A percentile compares a stretch with the other conserved stretches of the same genome.
phyloP scores from a whole-genome alignment of 2,329 filamentous ascomycete species.

The Aspergillus thermomutatus region DNA sequence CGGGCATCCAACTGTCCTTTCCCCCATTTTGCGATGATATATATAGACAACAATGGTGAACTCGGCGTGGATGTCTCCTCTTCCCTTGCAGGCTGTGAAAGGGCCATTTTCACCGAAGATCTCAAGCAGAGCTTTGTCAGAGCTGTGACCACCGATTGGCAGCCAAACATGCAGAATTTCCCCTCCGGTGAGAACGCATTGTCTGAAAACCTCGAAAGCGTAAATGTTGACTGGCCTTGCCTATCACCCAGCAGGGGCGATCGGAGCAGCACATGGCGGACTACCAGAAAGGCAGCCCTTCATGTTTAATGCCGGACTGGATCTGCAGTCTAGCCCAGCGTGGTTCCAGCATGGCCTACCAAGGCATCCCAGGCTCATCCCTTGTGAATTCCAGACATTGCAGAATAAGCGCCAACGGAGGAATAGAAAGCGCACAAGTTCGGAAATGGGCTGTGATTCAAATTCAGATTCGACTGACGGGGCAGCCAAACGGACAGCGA shows the following conservation, averaged over 20 bases:
- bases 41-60: conserved; percentile 33
- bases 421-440: conserved; percentile 15
- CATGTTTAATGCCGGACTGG: conserved; percentile 8
- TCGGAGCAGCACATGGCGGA: conserved; percentile 7
- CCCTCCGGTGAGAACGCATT: conserved; percentile 21
- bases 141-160: conserved; percentile 19
- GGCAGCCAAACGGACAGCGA: conserved; percentile 20
- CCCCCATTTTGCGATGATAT: conserved; percentile 37
- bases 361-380: conserved; percentile 24
- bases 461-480: conserved; percentile 19
- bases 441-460: conserved; percentile 10
- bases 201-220: not conserved
- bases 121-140: conserved; percentile 34
- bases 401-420: conserved; percentile 27
- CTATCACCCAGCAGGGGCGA: not conserved
- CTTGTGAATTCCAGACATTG: conserved; percentile 29
- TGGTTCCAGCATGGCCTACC: conserved; percentile 24
- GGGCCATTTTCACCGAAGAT: conserved; percentile 35
- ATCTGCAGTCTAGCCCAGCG: conserved; percentile 13
- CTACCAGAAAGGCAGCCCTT: conserved; percentile 8
- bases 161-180: conserved; percentile 18
- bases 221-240: not conserved
- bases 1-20: conserved; percentile 24
- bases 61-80: conserved; percentile 30
- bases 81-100: conserved; percentile 31